These are phyloP conservation scores for Macrophomina pseudophaseolina DNA, from an alignment of 2,329 filamentous ascomycete species.

Conservation along the genomic window DNA sequence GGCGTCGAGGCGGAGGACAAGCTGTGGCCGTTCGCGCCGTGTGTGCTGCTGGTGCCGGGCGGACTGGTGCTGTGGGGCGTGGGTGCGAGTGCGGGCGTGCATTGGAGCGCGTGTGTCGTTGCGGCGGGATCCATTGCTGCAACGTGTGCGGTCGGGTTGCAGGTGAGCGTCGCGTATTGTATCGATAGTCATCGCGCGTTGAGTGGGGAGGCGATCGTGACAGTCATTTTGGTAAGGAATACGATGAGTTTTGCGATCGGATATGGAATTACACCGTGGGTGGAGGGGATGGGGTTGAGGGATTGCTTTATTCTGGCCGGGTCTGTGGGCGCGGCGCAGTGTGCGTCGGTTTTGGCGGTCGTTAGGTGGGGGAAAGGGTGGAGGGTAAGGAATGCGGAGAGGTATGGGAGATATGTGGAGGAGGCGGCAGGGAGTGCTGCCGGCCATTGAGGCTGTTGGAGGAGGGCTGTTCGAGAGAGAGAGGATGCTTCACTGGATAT, in stretches of 20 bases:
- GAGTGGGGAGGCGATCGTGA: constrained; percentile 56
- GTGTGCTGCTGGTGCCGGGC: constrained; percentile 50
- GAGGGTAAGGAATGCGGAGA: constrained; percentile 44
- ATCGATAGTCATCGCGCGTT: constrained; percentile 57
- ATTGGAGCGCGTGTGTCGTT: constrained; percentile 57
- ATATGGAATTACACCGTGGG: constrained; percentile 57
- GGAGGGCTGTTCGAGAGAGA: too few relatives aligned
- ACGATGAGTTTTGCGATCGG: constrained; percentile 57
- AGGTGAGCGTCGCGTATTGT: constrained; percentile 52
- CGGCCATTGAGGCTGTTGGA: too few relatives aligned
- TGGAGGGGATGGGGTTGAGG: constrained; percentile 49
- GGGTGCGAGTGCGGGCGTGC: constrained; percentile 54
- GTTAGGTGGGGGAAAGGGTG: constrained; percentile 56
- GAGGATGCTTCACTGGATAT: too few relatives aligned
- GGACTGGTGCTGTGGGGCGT: constrained; percentile 58
- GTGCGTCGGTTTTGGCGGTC: constrained; percentile 48
- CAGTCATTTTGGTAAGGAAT: constrained; percentile 57
- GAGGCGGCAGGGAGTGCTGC: constrained; percentile 17
- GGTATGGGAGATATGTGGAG: constrained; percentile 48
- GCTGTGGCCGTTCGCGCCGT: constrained; percentile 47
- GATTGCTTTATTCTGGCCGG: constrained; percentile 52
- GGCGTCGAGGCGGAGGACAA: constrained; percentile 49
- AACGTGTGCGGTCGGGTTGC: constrained; percentile 52
- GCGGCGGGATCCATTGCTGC: constrained; percentile 54
- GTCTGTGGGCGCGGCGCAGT: constrained; percentile 50